Evolutionary conservation across 2,329 filamentous ascomycete genomes (phyloP), one percentile per base, ranked within the genome.

Genomic region (Curvularia hawaiiensis): DNA sequence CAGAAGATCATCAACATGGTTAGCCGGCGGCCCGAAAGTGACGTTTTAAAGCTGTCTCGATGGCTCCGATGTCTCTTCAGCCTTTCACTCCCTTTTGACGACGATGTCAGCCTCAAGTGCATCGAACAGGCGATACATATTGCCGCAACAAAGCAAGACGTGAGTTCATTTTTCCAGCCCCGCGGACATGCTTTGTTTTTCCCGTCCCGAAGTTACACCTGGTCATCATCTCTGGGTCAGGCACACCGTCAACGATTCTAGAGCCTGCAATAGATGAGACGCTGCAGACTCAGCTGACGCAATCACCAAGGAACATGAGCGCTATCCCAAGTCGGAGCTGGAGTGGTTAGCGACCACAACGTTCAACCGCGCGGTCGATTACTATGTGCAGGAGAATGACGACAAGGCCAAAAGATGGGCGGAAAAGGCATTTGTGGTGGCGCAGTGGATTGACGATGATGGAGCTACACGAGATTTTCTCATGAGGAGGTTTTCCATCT

Each of bases 61-160:
- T 96, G 95, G 79, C 84, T 94, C 45, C 85, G 91, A 1, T 92
- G 90, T 65, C 80, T 95, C 2, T 90, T 94, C 62, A 88, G 90
- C 60, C 80, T 86, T 1, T 83, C 89, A 0, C 76, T 92, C 0
- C 78, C 83, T 1, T 78, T 83, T 4, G 82, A 87, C 46, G 82
- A 86, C 20, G 73, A 74, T 0, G 75, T 87, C 16, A 84, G 85
- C 10, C 78, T 89, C 49, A 79, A 82, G 45, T 80, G 92, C 4
- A 77, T 92, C 8, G 82, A 87, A n/a, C 87, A 92, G 68, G 84
- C 86, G 1, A 80, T 82, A 2, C 60, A 65, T 16, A 66, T 75
- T 33, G 73, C 73, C 11, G 62, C 67, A 7, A 61, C 51, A 33
- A 63, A 67, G 45, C 61, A 74, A 43, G 64, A 62, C 11, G 73